Evolutionary conservation across 1,284 basidiomycete species (phyloP), one percentile per base, ranked within the genome.

Genomic region (Malassezia pachydermatis): DNA sequence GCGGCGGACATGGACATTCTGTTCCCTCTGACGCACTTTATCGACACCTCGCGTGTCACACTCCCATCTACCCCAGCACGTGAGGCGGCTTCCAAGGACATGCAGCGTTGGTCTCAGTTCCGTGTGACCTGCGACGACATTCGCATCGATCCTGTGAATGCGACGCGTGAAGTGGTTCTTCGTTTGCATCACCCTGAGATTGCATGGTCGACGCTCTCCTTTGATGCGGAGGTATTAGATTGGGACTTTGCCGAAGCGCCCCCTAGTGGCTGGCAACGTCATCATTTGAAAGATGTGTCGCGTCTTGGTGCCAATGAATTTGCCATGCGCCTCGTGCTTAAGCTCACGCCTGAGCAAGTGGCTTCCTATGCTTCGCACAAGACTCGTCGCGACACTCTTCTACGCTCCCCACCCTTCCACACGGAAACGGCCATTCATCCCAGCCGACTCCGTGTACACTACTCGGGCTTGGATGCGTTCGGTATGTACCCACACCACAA

Each of bases 181-280:
- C 74, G 78, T 36, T 78, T 95, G 36, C 75, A 80, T 36, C 89
- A 95, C 74, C 85, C 86, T 2, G 84, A 83, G 9, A 73, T 89
- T 25, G 89, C 90, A 53, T 90, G 88, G 88, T 84, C 67, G 79
- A 88, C 86, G 1, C 79, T 98, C 45, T 85, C 88, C 0, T 96
- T 98, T 63, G 84, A 90, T 46, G 90, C 88, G 0, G 84, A 94
- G 55, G 86, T 98, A 6, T 72, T 90, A 14, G 75, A 79, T 46
- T 96, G 92, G 92, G 83, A 73, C 51, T 59, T 76, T 4, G 70
- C 73, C 16, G 52, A 50, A 48, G 84, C 86, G 0, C 59, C 63
- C 8, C 66, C 67, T 14, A 41, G 51, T 6, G 75, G 74, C 38
- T 80, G 82, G 53, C 76, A 79, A n/a, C 78, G 88, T 6, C 92